Percentiles rank a stretch among this genome's conserved stretches.
Conservation (phyloP, 2,329 filamentous ascomycete genomes). For the Xylariales sp. region DNA sequence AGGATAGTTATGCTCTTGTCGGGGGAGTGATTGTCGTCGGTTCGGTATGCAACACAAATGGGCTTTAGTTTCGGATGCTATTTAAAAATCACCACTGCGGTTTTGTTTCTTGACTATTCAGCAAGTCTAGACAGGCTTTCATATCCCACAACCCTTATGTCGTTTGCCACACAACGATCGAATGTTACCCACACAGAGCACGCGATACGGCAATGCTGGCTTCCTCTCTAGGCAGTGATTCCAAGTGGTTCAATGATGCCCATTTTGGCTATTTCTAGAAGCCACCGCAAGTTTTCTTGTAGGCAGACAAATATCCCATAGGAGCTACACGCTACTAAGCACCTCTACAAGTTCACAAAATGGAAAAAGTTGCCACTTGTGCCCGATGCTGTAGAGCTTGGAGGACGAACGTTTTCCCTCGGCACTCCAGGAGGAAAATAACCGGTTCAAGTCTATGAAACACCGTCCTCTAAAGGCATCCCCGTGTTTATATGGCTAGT, state of each 20-base stretch:
- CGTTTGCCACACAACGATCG: background rate
- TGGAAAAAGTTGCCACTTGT: too few species aligned
- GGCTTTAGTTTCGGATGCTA: conserved; percentile 7
- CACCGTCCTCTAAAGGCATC: background rate
- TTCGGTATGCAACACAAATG: too few species aligned
- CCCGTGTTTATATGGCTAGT: background rate
- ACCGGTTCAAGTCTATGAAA: background rate
- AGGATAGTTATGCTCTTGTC: background rate
- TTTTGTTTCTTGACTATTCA: too few species aligned
- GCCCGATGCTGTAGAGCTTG: too few species aligned
- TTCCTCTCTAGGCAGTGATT: conserved; percentile 7
- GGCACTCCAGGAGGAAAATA: background rate
- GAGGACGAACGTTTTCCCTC: background rate
- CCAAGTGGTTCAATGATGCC: background rate
- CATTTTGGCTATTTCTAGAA: background rate
- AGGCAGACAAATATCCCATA: background rate
- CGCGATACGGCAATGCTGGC: background rate
- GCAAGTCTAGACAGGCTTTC: background rate
- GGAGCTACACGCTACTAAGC: background rate
- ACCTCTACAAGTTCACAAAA: background rate
- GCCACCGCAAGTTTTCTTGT: background rate
- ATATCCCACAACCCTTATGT: background rate
- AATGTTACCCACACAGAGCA: background rate
- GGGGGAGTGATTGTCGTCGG: background rate
- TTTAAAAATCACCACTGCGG: background rate